These are phyloP conservation scores for Xylaria flabelliformis DNA, from an alignment of 495 filamentous ascomycete genomes.

Conservation along the genomic window DNA sequence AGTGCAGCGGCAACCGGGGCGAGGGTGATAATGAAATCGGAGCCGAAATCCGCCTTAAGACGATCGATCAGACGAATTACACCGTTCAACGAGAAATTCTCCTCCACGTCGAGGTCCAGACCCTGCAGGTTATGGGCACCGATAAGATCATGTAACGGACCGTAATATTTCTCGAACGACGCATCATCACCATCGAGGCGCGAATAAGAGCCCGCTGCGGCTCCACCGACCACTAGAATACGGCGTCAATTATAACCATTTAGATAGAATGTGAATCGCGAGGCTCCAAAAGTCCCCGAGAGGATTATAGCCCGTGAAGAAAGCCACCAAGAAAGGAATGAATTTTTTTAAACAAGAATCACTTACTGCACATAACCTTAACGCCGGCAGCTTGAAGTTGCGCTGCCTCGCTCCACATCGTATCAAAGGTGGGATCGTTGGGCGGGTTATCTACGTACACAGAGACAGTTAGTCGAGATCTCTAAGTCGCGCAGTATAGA, in stretches of 20 bases:
- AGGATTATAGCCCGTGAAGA: not conserved
- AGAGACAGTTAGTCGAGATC: not conserved
- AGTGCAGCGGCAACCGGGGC: slow-evolving; percentile 81
- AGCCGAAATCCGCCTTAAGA: slow-evolving; percentile 74
- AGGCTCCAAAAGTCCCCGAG: not conserved
- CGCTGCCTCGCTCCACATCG: slow-evolving; percentile 71
- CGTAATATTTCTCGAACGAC: slow-evolving; percentile 72
- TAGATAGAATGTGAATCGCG: not conserved
- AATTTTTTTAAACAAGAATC: not conserved
- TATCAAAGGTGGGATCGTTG: slow-evolving; percentile 56
- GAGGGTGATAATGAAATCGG: slow-evolving; percentile 74
- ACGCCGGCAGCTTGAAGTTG: slow-evolving; percentile 66
- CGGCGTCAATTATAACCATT: not conserved
- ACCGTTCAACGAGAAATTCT: slow-evolving; percentile 73
- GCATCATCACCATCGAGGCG: slow-evolving; percentile 64
- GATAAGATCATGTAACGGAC: slow-evolving; percentile 66
- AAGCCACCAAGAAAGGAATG: not conserved
- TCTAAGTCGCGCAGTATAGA: not conserved
- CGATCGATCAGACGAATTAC: slow-evolving; percentile 76
- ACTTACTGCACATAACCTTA: slow-evolving; percentile 68
- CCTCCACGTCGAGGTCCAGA: slow-evolving; percentile 85
- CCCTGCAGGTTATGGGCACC: slow-evolving; percentile 68
- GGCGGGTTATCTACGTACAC: slow-evolving; percentile 59
- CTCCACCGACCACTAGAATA: slow-evolving; percentile 72
- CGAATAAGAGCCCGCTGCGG: slow-evolving; percentile 70